Conservation (phyloP, 495 filamentous ascomycete genomes). For the Massariosphaeria phaeospora region DNA sequence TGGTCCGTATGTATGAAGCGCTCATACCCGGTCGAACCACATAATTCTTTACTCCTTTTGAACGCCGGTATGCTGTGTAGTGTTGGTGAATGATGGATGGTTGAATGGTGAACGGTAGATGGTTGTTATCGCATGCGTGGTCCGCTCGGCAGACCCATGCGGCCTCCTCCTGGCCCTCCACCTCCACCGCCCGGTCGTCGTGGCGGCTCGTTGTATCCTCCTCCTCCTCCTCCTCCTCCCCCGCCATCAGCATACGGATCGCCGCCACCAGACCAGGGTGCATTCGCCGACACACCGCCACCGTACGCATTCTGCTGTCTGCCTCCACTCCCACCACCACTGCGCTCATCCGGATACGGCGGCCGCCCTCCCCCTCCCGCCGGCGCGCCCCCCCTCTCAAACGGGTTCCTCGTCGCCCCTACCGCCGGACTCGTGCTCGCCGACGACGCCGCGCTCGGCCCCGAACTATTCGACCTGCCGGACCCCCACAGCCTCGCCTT, state of each 20-base stretch:
- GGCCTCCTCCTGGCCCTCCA: no score
- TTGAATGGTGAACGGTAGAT: no score
- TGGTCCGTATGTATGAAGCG: no score
- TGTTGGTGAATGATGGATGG: no score
- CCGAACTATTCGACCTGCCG: constrained; percentile 31
- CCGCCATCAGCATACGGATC: constrained; percentile 15
- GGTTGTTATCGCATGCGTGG: constrained; percentile 39
- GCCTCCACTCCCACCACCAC: not conserved
- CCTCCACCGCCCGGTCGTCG: constrained; percentile 21
- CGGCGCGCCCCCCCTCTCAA: constrained; percentile 3
- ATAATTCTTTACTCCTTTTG: no score
- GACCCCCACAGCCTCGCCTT: constrained; percentile 61
- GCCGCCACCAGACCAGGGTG: constrained; percentile 25
- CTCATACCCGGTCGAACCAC: no score
- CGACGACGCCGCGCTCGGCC: constrained; percentile 20
- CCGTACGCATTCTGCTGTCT: constrained; percentile 18
- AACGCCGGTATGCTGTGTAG: no score
- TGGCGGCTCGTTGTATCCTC: not conserved
- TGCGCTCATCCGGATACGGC: constrained; percentile 33
- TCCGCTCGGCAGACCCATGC: constrained; percentile 49
- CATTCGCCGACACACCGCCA: constrained; percentile 24
- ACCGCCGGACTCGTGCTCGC: constrained; percentile 16
- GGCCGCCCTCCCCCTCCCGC: constrained; percentile 12
- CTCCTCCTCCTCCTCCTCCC: constrained; percentile 13
- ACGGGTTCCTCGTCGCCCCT: constrained; percentile 17